Evolutionary conservation across 2,329 filamentous ascomycete genomes (phyloP).

Genomic region (Diatrype stigma): DNA sequence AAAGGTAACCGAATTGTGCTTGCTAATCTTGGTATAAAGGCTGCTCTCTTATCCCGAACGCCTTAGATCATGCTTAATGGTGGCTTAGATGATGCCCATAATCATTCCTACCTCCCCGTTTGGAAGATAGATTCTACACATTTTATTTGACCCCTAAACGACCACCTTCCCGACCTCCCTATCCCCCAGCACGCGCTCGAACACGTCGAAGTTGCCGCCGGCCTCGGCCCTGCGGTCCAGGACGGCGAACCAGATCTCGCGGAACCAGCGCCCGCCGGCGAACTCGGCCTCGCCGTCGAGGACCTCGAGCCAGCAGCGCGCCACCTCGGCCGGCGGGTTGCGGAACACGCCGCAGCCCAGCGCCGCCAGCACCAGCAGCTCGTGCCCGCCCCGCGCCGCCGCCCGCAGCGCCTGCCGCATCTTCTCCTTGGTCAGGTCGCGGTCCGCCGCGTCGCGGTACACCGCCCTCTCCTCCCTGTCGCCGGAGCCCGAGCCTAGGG

Average conservation of each 20-base stretch:
- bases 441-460: constrained; percentile 40
- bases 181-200: constrained; percentile 40
- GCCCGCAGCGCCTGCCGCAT: constrained; percentile 59
- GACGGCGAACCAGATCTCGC: constrained; percentile 61
- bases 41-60: no score
- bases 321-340: constrained; percentile 61
- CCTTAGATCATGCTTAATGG: no score
- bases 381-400: constrained; percentile 52
- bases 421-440: constrained; percentile 56
- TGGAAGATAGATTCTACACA: no score
- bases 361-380: constrained; percentile 61
- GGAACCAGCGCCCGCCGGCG: constrained; percentile 56
- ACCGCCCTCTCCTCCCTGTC: constrained; percentile 17
- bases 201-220: constrained; percentile 47
- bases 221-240: constrained; percentile 35
- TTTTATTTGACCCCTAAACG: neutral
- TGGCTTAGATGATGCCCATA: no score
- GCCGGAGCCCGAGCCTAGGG: neutral
- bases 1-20: no score
- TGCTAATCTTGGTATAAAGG: no score
- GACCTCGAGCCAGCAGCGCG: constrained; percentile 57
- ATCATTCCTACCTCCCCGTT: no score
- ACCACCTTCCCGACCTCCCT: constrained; percentile 8
- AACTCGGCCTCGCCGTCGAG: constrained; percentile 56
- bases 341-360: constrained; percentile 64